Percentiles rank a stretch among this genome's conserved stretches.
Evolutionary conservation across 495 filamentous ascomycete species (phyloP).

Genomic region (Cercophora scortea): DNA sequence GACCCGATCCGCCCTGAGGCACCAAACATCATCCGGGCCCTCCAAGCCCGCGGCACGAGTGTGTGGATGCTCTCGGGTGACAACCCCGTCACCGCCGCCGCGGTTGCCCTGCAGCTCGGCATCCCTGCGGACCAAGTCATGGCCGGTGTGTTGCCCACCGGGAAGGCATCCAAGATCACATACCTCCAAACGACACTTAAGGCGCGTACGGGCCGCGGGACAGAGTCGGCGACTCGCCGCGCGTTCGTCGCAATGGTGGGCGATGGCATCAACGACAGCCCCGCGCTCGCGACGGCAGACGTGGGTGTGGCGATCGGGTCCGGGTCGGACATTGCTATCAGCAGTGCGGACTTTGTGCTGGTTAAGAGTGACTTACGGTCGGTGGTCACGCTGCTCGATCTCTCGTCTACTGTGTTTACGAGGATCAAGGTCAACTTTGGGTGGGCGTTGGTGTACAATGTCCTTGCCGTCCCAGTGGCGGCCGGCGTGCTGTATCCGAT

Average conservation of each 20-base stretch:
- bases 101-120: constrained; percentile 67
- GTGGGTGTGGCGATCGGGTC: constrained; percentile 79
- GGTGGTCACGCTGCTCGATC: constrained; percentile 63
- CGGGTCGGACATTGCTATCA: constrained; percentile 79
- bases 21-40: constrained; percentile 52
- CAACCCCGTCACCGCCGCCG: constrained; percentile 62
- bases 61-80: constrained; percentile 95
- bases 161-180: constrained; percentile 80
- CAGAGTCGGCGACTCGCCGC: constrained; percentile 22
- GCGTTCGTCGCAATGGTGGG: constrained; percentile 53
- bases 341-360: constrained; percentile 77
- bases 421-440: constrained; percentile 80
- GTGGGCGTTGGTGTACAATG: constrained; percentile 86
- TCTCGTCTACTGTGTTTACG: constrained; percentile 64
- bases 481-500: constrained; percentile 76
- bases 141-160: constrained; percentile 75
- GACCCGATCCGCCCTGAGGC: constrained; percentile 81
- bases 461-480: constrained; percentile 70
- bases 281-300: constrained; percentile 71
- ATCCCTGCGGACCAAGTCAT: constrained; percentile 72
- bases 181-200: constrained; percentile 60
- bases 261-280: constrained; percentile 86
- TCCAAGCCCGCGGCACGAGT: constrained; percentile 56
- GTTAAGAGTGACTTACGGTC: constrained; percentile 61
- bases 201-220: constrained; percentile 15